phyloP scores from a whole-genome alignment of 768 basidiomycete species.

The Mycena rebaudengoi region DNA sequence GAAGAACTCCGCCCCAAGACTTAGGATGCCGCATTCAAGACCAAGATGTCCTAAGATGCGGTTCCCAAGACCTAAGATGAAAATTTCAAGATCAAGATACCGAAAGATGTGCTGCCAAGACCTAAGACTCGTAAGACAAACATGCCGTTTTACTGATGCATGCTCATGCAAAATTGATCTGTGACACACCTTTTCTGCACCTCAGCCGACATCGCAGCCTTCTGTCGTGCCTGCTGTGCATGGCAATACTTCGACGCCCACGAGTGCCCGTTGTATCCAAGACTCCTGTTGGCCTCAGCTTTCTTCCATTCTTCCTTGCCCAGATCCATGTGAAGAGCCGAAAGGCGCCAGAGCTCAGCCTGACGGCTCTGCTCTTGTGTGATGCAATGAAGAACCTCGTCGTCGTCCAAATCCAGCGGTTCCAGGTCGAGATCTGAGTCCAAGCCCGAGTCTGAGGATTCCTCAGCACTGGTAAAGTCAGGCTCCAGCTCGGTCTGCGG shows the following conservation, averaged over 20 bases:
- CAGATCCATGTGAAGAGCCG: neutral
- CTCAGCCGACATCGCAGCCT: neutral
- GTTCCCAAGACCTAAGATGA: too few species aligned
- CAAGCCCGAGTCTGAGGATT: neutral
- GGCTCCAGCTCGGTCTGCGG: neutral
- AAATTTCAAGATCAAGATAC: too few species aligned
- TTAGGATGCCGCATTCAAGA: too few species aligned
- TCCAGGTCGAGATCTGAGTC: neutral
- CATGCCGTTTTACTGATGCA: too few species aligned
- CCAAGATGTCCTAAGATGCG: too few species aligned
- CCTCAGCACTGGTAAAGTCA: neutral
- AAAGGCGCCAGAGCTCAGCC: neutral
- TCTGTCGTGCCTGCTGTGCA: neutral
- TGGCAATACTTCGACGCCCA: neutral
- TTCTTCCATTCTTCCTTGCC: neutral
- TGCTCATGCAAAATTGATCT: too few species aligned
- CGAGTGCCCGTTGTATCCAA: conserved; percentile 3
- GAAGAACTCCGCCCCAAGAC: too few species aligned
- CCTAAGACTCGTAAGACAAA: too few species aligned
- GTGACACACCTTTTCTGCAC: neutral
- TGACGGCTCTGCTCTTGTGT: neutral
- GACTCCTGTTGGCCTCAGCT: neutral
- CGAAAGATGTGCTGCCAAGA: too few species aligned
- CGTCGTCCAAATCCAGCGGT: neutral
- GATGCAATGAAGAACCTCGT: neutral